phyloP scores from a whole-genome alignment of 371 early-diverging fungal genomes.

The Dinochytrium kinnereticum region DNA sequence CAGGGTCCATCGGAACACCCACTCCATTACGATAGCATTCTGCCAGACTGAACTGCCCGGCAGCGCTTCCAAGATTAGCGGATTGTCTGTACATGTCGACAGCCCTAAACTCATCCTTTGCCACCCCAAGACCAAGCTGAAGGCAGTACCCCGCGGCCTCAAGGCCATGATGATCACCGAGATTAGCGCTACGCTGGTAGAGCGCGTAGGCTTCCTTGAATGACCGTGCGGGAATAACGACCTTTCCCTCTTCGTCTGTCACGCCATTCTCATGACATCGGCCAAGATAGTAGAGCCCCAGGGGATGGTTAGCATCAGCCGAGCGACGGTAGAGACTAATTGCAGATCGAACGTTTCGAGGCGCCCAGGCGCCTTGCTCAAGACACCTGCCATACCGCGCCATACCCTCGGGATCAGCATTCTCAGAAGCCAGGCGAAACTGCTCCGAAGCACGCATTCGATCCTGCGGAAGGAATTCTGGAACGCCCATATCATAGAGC shows the following conservation, averaged over 20 bases:
- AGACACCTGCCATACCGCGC: background rate
- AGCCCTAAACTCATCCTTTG: background rate
- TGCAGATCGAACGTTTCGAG: background rate
- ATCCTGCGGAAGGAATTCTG: background rate
- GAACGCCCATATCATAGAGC: background rate
- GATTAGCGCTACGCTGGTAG: background rate
- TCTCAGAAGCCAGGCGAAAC: background rate
- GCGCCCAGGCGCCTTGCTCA: background rate
- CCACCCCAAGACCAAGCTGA: background rate
- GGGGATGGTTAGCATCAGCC: background rate
- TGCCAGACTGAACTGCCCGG: background rate
- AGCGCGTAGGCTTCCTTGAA: background rate
- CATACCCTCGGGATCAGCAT: background rate
- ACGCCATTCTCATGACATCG: background rate
- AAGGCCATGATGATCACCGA: background rate
- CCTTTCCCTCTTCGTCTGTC: background rate
- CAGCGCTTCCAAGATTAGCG: background rate
- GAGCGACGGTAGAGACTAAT: background rate
- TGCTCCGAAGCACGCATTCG: background rate
- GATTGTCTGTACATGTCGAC: constrained; percentile 1
- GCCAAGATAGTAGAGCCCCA: background rate
- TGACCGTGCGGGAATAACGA: background rate
- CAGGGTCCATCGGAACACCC: background rate
- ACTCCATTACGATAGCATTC: background rate
- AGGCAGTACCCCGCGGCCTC: background rate